A percentile compares a stretch with the other conserved stretches of the same genome.
Evolutionary conservation across 192 early-diverging fungal genomes (phyloP).

Genomic region (Chytriomyces sp.): DNA sequence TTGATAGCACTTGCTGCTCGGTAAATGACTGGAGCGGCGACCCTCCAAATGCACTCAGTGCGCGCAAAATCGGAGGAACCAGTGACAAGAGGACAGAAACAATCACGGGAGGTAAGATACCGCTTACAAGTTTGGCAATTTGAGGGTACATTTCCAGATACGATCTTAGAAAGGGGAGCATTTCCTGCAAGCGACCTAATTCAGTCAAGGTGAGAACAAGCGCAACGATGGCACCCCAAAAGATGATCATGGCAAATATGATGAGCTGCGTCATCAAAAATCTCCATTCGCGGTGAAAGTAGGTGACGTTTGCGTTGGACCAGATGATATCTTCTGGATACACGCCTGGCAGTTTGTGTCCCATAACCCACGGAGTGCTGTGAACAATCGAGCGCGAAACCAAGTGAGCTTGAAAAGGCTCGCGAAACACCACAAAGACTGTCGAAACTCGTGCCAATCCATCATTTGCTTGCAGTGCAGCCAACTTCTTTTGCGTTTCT

Average conservation of each 20-base stretch:
- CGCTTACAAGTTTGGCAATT: slow-evolving; percentile 66
- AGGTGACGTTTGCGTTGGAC: slow-evolving; percentile 70
- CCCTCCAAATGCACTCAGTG: slow-evolving; percentile 67
- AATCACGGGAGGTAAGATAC: slow-evolving; percentile 76
- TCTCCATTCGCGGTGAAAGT: slow-evolving; percentile 60
- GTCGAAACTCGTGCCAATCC: slow-evolving; percentile 47
- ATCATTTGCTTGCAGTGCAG: slow-evolving; percentile 42
- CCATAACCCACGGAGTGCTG: slow-evolving; percentile 66
- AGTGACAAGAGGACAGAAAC: slow-evolving; percentile 73
- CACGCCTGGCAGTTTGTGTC: slow-evolving; percentile 67
- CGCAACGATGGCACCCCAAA: slow-evolving; percentile 78
- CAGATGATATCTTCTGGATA: slow-evolving; percentile 80
- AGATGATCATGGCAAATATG: slow-evolving; percentile 63
- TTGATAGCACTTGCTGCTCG: slow-evolving; percentile 66
- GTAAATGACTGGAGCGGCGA: slow-evolving; percentile 62
- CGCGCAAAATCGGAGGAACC: slow-evolving; percentile 68
- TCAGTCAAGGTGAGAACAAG: slow-evolving; percentile 61
- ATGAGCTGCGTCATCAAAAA: slow-evolving; percentile 56
- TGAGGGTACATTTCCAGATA: slow-evolving; percentile 43
- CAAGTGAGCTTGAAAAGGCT: slow-evolving; percentile 77
- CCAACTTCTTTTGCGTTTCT: background rate
- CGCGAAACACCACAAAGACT: slow-evolving; percentile 83
- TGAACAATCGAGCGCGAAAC: slow-evolving; percentile 72
- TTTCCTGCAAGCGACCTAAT: slow-evolving; percentile 54
- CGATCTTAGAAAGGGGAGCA: slow-evolving; percentile 60